Evolutionary conservation across 2,329 filamentous ascomycete species (phyloP).

Genomic region (Ophiostoma novo-ulmi): DNA sequence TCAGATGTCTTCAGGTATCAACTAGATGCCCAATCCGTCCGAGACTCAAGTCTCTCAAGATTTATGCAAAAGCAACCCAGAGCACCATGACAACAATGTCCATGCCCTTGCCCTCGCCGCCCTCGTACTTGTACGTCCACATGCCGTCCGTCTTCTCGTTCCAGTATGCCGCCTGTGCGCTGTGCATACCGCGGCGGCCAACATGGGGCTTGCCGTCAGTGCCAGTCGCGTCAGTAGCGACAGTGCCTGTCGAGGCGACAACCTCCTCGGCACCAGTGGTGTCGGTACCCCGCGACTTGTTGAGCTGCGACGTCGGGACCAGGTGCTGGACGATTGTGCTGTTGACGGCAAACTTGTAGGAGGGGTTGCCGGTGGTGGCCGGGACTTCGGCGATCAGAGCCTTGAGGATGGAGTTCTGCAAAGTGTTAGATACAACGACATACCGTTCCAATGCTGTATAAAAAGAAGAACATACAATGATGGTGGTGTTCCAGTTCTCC

Average conservation of each 20-base stretch:
- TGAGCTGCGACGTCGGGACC: constrained; percentile 59
- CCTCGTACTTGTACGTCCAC: constrained; percentile 83
- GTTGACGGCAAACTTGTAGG: constrained; percentile 94
- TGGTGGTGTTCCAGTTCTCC: constrained; percentile 81
- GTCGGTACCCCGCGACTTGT: constrained; percentile 53
- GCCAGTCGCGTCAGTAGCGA: constrained; percentile 44
- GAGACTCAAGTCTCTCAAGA: not conserved
- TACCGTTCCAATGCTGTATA: not conserved
- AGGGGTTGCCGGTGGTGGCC: constrained; percentile 46
- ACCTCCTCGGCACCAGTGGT: constrained; percentile 43
- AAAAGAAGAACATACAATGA: constrained; percentile 65
- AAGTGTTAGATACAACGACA: not conserved
- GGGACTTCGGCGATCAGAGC: constrained; percentile 71
- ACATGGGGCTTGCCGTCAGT: constrained; percentile 65
- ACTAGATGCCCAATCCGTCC: not conserved
- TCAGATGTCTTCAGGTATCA: not conserved
- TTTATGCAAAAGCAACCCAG: constrained; percentile 58
- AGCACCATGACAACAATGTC: constrained; percentile 69
- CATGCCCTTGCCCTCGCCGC: constrained; percentile 60
- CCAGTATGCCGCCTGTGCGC: constrained; percentile 80
- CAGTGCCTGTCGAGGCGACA: constrained; percentile 48
- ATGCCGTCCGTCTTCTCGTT: constrained; percentile 86
- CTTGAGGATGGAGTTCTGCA: constrained; percentile 69
- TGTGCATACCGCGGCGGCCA: constrained; percentile 86
- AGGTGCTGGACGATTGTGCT: constrained; percentile 97